Base-by-base conservation (phyloP, 1,284 basidiomycete species). In the Trichosporon asahii region DNA sequence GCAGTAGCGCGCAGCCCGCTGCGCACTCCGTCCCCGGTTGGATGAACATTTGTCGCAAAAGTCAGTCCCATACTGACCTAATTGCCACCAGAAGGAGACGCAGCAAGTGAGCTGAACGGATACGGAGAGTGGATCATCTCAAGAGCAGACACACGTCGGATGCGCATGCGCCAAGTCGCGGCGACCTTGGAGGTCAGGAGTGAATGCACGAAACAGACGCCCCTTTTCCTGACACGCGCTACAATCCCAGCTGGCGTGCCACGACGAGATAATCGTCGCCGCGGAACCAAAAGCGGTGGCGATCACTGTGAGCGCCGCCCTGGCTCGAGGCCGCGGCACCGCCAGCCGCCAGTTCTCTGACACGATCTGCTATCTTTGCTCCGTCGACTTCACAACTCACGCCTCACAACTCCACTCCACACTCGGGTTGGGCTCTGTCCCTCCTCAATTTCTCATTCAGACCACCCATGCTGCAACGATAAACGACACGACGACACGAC, bases 401-500 rank as follows among this genome's bases (percentile, higher is more conserved):
- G 7, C n/a, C 27, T 25, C 57, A 15, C 27, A 60, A 27, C 23
- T 8, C 14, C n/a, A 29, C 35, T 12, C 27, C 21, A 3, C 15
- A n/a, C 29, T 61, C 57, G 57, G 57, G 57, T 33, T 61, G 57
- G 57, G 57, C 57, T 33, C 18, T 31, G 57, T 61, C 57, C 57
- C 57, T 61, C 57, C 57, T 61, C 25, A 29, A 14, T 11, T n/a
- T 31, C 27, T n/a, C 4, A 2, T n/a, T 3, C 29, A 8, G 8
- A 23, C 18, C 18, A 61, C 57, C 57, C 57, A 61, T 61, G 57
- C 57, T 61, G 57, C 57, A 61, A 61, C 57, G 57, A 61, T 61
- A 61, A 61, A 15, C 27, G 57, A 33, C 57, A 61, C 57, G 57
- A 31, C 18, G 35, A 4, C 31, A 40, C 37, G 21, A 33, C 66